Conservation (phyloP, 148 eudicot species). For the Nepenthes mirabilis region DNA sequence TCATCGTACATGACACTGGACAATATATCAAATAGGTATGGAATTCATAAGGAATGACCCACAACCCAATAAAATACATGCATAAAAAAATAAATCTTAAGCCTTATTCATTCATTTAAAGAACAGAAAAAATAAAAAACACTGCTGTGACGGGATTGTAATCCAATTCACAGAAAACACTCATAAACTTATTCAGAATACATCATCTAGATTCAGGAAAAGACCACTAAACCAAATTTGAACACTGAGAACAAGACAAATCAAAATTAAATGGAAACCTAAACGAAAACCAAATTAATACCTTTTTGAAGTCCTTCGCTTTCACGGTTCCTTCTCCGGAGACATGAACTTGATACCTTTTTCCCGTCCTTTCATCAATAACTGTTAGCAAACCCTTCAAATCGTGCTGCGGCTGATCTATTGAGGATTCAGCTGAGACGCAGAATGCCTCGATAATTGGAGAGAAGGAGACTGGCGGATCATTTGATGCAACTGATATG, state of each 20-base stretch:
- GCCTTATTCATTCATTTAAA: too few species aligned
- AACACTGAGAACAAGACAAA: background rate
- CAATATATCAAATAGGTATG: too few species aligned
- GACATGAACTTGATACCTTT: conserved; percentile 56
- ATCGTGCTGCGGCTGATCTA: conserved; percentile 50
- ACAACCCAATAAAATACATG: too few species aligned
- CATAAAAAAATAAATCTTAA: too few species aligned
- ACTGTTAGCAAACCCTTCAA: conserved; percentile 52
- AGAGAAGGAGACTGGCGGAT: conserved; percentile 10
- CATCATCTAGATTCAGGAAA: too few species aligned
- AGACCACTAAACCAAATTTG: background rate
- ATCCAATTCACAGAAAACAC: too few species aligned
- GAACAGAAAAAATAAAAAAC: too few species aligned
- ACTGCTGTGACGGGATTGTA: too few species aligned
- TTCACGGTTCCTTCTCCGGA: conserved; percentile 71
- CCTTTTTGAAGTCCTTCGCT: conserved; percentile 90
- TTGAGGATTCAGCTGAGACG: conserved; percentile 38
- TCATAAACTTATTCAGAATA: too few species aligned
- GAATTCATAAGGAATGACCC: too few species aligned
- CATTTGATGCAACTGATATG: conserved; percentile 17
- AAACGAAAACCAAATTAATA: conserved; percentile 4
- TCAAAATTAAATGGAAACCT: too few species aligned
- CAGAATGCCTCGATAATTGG: conserved; percentile 26
- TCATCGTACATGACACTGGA: too few species aligned
- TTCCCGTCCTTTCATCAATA: conserved; percentile 80